phyloP scores from a whole-genome alignment of 371 early-diverging fungal genomes.

The Mortierella sp. region DNA sequence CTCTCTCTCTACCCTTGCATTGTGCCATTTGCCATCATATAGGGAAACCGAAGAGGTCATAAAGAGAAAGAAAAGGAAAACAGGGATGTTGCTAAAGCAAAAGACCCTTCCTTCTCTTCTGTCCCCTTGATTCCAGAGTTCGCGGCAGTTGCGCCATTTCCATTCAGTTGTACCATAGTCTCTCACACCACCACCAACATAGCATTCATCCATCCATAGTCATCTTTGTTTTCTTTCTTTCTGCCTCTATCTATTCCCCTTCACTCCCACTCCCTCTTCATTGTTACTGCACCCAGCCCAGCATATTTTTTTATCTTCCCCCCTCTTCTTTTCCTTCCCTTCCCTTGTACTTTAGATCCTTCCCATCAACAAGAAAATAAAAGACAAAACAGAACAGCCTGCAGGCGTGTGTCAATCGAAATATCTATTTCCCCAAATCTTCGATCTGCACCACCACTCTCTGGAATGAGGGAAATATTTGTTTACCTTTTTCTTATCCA shows the following conservation, averaged over 20 bases:
- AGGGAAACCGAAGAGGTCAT: slow-evolving; percentile 22
- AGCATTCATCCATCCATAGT: not conserved
- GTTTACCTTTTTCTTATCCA: too few relatives aligned
- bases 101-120: not conserved
- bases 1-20: not conserved
- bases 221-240: not conserved
- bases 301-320: not conserved
- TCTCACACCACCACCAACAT: not conserved
- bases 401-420: too few relatives aligned
- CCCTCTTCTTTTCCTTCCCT: slow-evolving; percentile 1
- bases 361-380: not conserved
- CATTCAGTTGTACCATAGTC: slow-evolving; percentile 9
- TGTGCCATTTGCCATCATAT: not conserved
- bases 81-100: not conserved
- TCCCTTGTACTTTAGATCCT: not conserved
- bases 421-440: not conserved
- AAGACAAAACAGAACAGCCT: not conserved
- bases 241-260: too few relatives aligned
- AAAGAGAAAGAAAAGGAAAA: not conserved
- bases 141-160: slow-evolving; percentile 20
- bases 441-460: too few relatives aligned
- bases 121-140: not conserved
- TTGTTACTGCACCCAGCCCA: not conserved
- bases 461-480: too few relatives aligned
- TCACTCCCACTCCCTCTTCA: slow-evolving; percentile 2